Base-by-base conservation (phyloP, 805 yeast genomes). In the Schwanniomyces polymorphus region DNA sequence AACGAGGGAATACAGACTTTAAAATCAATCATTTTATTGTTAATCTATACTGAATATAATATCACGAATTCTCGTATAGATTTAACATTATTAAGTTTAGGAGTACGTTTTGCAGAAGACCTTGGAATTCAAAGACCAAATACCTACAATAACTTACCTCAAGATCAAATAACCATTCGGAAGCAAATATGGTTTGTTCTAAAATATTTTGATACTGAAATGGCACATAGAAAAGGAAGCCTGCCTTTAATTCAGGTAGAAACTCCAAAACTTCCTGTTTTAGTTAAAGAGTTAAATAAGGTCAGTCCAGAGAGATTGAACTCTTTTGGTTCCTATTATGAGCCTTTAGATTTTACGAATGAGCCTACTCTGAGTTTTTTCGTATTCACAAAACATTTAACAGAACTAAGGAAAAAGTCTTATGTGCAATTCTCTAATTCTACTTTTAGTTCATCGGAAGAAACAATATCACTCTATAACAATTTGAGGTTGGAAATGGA, bases 1-100 rank as follows among this genome's bases (percentile, higher is more conserved):
- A 75, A 80, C 52, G 85, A 80, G 50, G 85, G 84, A 8, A 43
- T 79, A 0, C 64, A 64, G 33, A 74, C 84, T 2, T 61, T 82
- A 11, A 81, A 75, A 55, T 86, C 80, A 0, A 63, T 82, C 8
- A 50, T 85, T 18, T 54, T 84, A 25, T 58, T 85, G 41, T 60
- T 75, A 1, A 49, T 65, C 2, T 78, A 68, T 49, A 61, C 74
- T 27, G 74, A 62, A 46, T 55, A 55, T 12, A 61, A 55, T 35
- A 51, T 65, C 63, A 46, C 67, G 6, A 53, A 61, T 11, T 54
- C 67, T 11, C 59, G 58, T 40, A 61, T 67, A 29, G 66, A 63
- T 45, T 65, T 61, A 51, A 59, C 61, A 5, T 48, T 71, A 10
- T 51, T 58, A 2, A 52, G 68, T 1, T 60, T 68, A 26, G 76